Base-by-base conservation (phyloP, 2,329 filamentous ascomycete species). In the Calonectria pauciramosa region DNA sequence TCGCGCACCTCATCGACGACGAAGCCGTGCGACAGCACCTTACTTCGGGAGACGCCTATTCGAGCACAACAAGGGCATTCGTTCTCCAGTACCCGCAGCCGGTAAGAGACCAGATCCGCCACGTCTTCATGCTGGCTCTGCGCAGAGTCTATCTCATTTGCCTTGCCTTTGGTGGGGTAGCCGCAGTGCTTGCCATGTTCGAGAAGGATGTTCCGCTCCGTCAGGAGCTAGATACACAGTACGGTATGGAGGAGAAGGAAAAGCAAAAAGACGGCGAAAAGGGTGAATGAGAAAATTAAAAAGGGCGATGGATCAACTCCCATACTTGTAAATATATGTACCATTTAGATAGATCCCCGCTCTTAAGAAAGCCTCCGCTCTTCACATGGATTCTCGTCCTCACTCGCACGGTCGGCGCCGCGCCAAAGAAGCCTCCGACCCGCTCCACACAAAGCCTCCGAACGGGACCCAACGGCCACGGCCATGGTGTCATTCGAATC, bases 161-260 rank as follows among this genome's bases (percentile, higher is more conserved):
- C 2, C 68, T 80, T 9, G 75, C 75, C 0, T 80, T 83, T 36
- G 65, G 76, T 0, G 80, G 76, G 0, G 14, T 80, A 18, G 77
- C 73, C 0, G 78, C 82, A 26, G 11, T 82, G 0, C 59, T 84
- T 1, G 72, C 79, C 4, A 16, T 82, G 14, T 76, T 83, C 36
- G 82, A 83, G 54, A 77, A 77, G 54, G 76, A 83, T 14, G 59
- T 83, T 9, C 63, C 76, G 1, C 54, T 84, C 13, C 71, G 82
- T 2, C 78, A 77, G 26, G 79, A 81, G 7, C 68, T 83, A 20
- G 77, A 83, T 20, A 83, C 82, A 0, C 71, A 82, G 34, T 83
- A 76, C 65, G 82, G 82, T 2, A 51, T 83, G 13, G 76, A 82
- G 49, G 68, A 77, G n/a, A 72, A 38, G 10, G 2, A 14, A 1